Conservation (phyloP, 345 rosid species). For the Rhodamnia argentea region DNA sequence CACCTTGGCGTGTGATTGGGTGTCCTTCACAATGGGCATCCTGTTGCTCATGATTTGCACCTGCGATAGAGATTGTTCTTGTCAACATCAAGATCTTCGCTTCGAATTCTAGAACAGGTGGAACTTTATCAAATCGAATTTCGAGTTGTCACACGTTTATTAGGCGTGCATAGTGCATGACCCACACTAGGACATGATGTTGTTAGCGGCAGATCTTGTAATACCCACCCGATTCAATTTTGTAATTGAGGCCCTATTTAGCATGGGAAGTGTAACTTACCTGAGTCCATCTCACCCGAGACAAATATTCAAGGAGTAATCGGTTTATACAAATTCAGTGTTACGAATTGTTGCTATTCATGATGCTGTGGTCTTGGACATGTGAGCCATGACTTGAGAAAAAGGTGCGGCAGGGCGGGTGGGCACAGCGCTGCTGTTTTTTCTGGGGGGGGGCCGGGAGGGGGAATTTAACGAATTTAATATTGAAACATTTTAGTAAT, state of each 20-base stretch:
- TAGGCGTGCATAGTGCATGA: no score
- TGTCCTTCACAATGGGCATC: neutral
- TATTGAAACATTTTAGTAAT: no score
- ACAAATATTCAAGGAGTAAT: neutral
- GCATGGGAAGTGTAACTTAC: neutral
- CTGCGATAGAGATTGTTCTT: neutral
- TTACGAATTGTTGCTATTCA: neutral
- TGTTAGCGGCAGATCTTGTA: neutral
- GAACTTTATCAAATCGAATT: neutral
- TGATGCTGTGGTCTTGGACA: neutral
- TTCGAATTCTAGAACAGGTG: neutral
- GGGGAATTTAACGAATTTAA: no score
- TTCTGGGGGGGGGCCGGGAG: no score
- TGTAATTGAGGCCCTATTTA: neutral
- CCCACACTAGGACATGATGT: neutral
- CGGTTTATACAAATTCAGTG: neutral
- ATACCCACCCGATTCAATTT: neutral
- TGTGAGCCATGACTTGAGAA: neutral
- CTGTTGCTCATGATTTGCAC: neutral
- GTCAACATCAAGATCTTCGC: neutral
- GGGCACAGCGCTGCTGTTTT: no score
- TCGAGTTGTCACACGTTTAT: neutral
- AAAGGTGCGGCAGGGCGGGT: neutral
- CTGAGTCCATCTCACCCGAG: neutral
- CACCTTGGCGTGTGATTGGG: neutral